Evolutionary conservation across 371 early-diverging fungal species (phyloP).

Genomic region (Fennellomyces sp.): DNA sequence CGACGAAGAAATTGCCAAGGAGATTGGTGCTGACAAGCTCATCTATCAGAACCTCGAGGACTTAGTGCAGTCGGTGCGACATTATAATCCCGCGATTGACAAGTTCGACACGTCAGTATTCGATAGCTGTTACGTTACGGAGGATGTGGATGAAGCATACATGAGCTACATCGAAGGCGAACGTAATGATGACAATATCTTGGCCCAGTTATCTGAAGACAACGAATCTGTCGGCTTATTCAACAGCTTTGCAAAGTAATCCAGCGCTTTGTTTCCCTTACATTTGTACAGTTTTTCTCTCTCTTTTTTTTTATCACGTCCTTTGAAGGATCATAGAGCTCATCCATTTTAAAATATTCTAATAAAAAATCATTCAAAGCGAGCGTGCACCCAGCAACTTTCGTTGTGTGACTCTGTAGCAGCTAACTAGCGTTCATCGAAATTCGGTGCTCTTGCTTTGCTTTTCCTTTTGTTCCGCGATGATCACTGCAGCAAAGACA

Average conservation of each 20-base stretch:
- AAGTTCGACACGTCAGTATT: conserved; percentile 96
- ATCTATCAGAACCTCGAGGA: conserved; percentile 90
- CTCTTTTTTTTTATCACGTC: neutral
- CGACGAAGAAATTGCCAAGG: conserved; percentile 83
- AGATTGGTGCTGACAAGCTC: conserved; percentile 91
- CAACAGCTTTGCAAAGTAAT: conserved; percentile 44
- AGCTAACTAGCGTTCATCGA: too few relatives aligned
- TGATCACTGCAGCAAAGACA: neutral
- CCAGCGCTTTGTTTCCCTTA: neutral
- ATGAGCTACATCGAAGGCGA: conserved; percentile 71
- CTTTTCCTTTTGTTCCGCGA: neutral
- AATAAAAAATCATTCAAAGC: too few relatives aligned
- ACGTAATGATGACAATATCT: conserved; percentile 45
- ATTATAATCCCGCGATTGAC: conserved; percentile 80
- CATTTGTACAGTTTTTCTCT: neutral
- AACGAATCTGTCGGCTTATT: conserved; percentile 69
- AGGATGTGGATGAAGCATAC: conserved; percentile 83
- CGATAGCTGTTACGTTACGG: conserved; percentile 90
- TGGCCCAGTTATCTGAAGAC: conserved; percentile 37
- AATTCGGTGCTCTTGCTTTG: too few relatives aligned
- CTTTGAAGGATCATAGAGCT: too few relatives aligned
- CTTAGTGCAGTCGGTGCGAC: conserved; percentile 75
- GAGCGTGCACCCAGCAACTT: too few relatives aligned
- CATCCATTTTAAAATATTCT: too few relatives aligned
- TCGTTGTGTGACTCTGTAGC: too few relatives aligned